Evolutionary conservation across 2,329 filamentous ascomycete genomes (phyloP), one percentile per base, ranked within the genome.

Genomic region (Colletotrichum brevisporum): DNA sequence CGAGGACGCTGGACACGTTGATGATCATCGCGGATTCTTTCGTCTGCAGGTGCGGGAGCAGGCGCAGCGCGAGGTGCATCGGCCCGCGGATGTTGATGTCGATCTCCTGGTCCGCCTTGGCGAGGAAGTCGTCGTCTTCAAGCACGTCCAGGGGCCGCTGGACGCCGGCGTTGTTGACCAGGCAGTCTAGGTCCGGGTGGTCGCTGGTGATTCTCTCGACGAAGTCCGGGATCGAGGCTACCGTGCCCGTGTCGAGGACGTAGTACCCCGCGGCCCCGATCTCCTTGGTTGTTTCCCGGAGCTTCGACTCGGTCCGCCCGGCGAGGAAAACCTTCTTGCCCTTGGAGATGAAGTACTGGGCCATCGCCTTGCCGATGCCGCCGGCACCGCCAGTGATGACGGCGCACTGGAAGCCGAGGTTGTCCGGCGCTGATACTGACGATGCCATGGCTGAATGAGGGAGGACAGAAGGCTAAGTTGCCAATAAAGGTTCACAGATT

Each of bases 101-200:
- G 59, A 90, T 85, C 70, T 90, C 87, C 45, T 87, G 78, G 69
- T 89, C 87, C 0, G 86, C 86, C 63, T 85, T 85, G 13, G 74
- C 26, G 0, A 88, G 78, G 50, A 88, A 85, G 31, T 84, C 80
- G 0, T 76, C 73, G 24, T 81, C 80, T 47, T 78, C 76, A 8
- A 76, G 31, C 1, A 87, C 79, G 16, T 85, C 76, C 1, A 90
- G 80, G 0, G 86, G 88, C 2, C 86, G 78, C 74, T 90, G 87
- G 0, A 89, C 85, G 2, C 87, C 87, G 0, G 87, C 87, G 63
- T 90, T 89, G 78, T 89, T 90, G 74, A 90, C 78, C 0, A 90
- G 74, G 71, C 86, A 89, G 76, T 90, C 87, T 2, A 89, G 18
- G 5, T 69, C 66, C 2, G 74, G 86, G 72, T 89, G 84, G 6